Conservation (phyloP, 345 rosid genomes). For the Bruguiera sexangula region DNA sequence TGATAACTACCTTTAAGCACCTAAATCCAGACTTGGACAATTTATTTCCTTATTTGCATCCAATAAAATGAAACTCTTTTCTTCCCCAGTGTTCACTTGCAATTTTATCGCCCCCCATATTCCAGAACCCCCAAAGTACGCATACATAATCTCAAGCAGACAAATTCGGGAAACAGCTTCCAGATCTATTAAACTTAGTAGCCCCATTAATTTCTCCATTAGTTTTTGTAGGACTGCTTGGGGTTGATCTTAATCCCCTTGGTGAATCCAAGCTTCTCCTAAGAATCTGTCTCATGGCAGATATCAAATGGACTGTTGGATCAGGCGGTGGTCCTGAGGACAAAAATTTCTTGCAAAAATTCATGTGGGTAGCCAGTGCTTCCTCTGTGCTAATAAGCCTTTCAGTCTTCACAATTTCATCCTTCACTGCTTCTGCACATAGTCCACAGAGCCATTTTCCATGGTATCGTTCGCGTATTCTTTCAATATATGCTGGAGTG, state of each 20-base stretch:
- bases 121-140: background rate
- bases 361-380: constrained; percentile 81
- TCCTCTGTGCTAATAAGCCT: constrained; percentile 75
- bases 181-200: constrained; percentile 53
- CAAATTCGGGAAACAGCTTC: constrained; percentile 71
- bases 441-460: constrained; percentile 96
- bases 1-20: constrained; percentile 1
- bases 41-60: constrained; percentile 10
- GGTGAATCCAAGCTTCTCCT: constrained; percentile 71
- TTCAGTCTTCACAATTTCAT: constrained; percentile 65
- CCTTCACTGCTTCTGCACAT: constrained; percentile 87
- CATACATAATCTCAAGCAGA: constrained; percentile 30
- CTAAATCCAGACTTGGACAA: background rate
- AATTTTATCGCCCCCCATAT: background rate
- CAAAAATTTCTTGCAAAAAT: constrained; percentile 65
- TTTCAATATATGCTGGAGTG: constrained; percentile 72
- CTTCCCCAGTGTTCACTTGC: background rate
- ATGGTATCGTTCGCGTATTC: constrained; percentile 50
- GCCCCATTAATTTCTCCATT: constrained; percentile 24
- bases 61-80: constrained; percentile 6
- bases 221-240: constrained; percentile 62
- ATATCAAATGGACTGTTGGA: constrained; percentile 66
- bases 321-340: constrained; percentile 73
- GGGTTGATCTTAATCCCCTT: constrained; percentile 59
- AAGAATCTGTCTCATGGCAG: constrained; percentile 81